Evolutionary conservation across 2,329 filamentous ascomycete genomes (phyloP), one percentile per base, ranked within the genome.

Genomic region (Cladosporium halotolerans): DNA sequence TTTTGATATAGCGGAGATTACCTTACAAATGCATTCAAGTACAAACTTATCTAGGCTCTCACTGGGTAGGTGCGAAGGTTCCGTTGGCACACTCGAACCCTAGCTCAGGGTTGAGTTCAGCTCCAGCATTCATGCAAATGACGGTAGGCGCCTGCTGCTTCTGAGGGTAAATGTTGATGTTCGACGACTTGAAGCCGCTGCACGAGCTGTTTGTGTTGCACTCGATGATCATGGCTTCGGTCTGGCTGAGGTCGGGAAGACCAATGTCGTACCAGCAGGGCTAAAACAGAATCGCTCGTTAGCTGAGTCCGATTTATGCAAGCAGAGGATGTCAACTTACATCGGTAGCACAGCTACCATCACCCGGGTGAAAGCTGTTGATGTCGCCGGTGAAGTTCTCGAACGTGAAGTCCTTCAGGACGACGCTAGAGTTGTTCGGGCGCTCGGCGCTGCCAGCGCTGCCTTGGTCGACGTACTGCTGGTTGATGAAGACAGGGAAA

Each of bases 401-500:
- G 70, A 71, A 75, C 3, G 61, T 70, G 53, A 76, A 74, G 50
- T 73, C 65, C 53, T 71, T 61, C 71, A 75, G 73, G 41, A 66
- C 62, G 10, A 74, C 73, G 10, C 66, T 68, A 3, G 69, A 63
- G 55, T 73, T 72, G 56, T 71, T 70, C 6, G 63, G 61, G n/a
- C 70, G 57, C 2, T 55, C 57, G 1, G 62, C 64, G 13, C 56
- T 61, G 32, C 66, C 63, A 6, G 58, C 62, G 28, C 57, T 63
- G n/a, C 63, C 66, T 57, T 75, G 72, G 52, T 76, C 69, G 55
- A 62, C 60, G 59, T 76, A 76, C 42, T 41, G 36, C 16, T 50
- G 48, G 2, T 72, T 75, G n/a, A 75, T 71, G 52, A 73, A 75
- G 52, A 75, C 71, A 1, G 73, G 73, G 56, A 75, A 75, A 0